Evolutionary conservation across 306 rosid species (phyloP).

Genomic region (Vigna nakashimae): DNA sequence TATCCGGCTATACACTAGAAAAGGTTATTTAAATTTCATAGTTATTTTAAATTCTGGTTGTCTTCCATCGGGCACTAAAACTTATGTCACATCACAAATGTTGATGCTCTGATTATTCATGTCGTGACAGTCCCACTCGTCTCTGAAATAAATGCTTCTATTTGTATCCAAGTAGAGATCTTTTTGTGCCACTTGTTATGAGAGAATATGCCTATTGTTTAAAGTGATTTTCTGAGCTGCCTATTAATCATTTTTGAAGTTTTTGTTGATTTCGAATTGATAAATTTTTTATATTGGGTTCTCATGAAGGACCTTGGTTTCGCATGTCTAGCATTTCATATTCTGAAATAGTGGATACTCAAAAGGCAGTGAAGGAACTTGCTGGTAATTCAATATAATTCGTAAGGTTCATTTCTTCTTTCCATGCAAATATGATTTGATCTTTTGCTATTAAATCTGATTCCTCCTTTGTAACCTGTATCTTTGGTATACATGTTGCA

Average conservation of each 20-base stretch:
- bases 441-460: conserved; percentile 32
- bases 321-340: conserved; percentile 54
- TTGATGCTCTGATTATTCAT: neutral
- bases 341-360: conserved; percentile 51
- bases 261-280: conserved; percentile 15
- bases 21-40: conserved; percentile 62
- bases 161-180: conserved; percentile 5
- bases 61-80: neutral
- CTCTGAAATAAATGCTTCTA: conserved; percentile 6
- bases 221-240: neutral
- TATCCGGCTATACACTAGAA: conserved; percentile 82
- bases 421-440: conserved; percentile 12
- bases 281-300: conserved; percentile 26
- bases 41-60: neutral
- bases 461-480: conserved; percentile 24
- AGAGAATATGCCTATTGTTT: neutral
- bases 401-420: conserved; percentile 38
- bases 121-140: neutral
- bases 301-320: conserved; percentile 65
- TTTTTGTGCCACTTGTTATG: neutral
- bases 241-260: neutral
- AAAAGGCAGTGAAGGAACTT: conserved; percentile 58
- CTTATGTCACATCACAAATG: neutral
- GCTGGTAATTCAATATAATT: conserved; percentile 62
- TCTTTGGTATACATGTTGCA: conserved; percentile 52